Evolutionary conservation across 1,284 basidiomycete genomes (phyloP).

Genomic region (Malassezia cuniculi): DNA sequence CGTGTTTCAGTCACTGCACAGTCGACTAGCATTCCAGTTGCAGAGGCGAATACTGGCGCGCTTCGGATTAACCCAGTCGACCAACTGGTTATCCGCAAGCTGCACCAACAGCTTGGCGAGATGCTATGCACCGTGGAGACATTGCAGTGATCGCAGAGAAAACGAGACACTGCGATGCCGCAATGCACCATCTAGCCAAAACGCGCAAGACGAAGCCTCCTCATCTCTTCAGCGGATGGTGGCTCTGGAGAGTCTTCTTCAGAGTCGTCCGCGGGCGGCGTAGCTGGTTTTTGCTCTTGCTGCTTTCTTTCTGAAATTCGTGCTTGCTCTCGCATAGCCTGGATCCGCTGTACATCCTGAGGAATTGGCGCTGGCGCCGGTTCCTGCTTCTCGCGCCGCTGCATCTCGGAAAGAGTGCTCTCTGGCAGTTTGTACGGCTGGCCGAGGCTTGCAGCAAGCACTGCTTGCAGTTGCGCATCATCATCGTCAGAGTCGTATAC

Average conservation of each 20-base stretch:
- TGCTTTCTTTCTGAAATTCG: no score
- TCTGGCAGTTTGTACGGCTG: slow-evolving; percentile 3
- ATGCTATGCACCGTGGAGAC: slow-evolving; percentile 33
- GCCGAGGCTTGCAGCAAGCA: slow-evolving; percentile 13
- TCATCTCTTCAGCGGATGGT: slow-evolving; percentile 8
- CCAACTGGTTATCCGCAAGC: slow-evolving; percentile 36
- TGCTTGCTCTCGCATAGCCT: slow-evolving; percentile 2
- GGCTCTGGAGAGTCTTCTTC: not conserved
- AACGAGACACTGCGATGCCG: no score
- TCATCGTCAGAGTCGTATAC: slow-evolving; percentile 5
- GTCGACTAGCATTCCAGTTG: slow-evolving; percentile 11
- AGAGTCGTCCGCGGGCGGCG: not conserved
- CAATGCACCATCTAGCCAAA: slow-evolving; percentile 4
- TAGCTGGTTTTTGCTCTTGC: not conserved
- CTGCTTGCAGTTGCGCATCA: slow-evolving; percentile 11
- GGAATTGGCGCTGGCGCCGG: not conserved
- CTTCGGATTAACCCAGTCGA: slow-evolving; percentile 33
- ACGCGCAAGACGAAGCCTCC: slow-evolving; percentile 8
- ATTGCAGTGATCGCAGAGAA: slow-evolving; percentile 16
- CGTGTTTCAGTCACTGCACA: slow-evolving; percentile 26
- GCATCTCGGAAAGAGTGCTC: not conserved
- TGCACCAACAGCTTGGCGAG: slow-evolving; percentile 34
- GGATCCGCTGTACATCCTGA: slow-evolving; percentile 10
- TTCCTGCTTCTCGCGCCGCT: not conserved
- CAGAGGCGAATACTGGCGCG: not conserved